Evolutionary conservation across 805 yeast species (phyloP), one percentile per base, ranked within the genome.

Genomic region (Citeromyces nyonsensis): DNA sequence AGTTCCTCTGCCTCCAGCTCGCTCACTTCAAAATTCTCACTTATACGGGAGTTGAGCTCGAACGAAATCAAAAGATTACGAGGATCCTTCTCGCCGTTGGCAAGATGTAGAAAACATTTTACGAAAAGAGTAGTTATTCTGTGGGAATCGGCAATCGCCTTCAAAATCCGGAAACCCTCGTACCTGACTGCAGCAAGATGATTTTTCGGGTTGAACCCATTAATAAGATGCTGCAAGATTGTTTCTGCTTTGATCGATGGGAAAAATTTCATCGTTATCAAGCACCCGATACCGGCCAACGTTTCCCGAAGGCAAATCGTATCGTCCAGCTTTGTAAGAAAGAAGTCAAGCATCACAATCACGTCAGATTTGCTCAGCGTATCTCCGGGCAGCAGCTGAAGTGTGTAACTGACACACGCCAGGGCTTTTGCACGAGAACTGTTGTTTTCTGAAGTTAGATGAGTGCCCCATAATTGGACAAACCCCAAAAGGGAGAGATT

Each of bases 61-160:
- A 88, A 82, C 2, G 94, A 79, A 2, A 67, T 38, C 43, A 91
- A 48, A 39, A 91, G 59, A 52, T 93, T 91, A 37, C 80, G 65
- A 3, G 99, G 99, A 52, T 91, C 98, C 44, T 91, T 93, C 47
- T 91, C 99, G 26, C 94, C 94, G 10, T 71, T 61, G 3, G 94
- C 81, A 20, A 84, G 47, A 36, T 73, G 71, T 25, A 82, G 47
- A 40, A 79, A 86, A 0, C 78, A 51, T 26, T 63, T 50, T 24
- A 82, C 61, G 33, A 64, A 71, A 3, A 49, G 41, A 24, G 66
- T 67, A 15, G 55, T 56, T 15, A 52, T 37, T 6, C 47, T 35
- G 35, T 56, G 56, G 20, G 40, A 47, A 4, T 42, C 35, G 10
- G 63, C 44, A 6, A 70, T 31, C 4, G 48, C 45, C 3, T 54